A percentile compares a stretch with the other conserved stretches of the same genome.
These are phyloP conservation scores for Parsonsia alboflavescens DNA, from an alignment of 257 asterid species.

Conservation along the genomic window DNA sequence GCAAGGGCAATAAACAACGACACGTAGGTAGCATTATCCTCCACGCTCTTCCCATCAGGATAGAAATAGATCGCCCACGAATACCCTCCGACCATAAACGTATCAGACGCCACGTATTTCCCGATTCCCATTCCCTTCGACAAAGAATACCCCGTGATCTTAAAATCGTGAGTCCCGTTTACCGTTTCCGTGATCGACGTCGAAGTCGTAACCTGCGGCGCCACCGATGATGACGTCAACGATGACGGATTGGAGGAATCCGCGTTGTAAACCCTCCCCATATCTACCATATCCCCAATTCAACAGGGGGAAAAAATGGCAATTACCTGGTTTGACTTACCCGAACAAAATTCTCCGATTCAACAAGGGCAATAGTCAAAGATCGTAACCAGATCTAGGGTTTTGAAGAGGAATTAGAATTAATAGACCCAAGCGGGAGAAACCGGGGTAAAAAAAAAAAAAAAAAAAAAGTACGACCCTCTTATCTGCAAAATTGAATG, in stretches of 20 bases:
- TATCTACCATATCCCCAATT: conserved; percentile 33
- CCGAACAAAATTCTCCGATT: neutral
- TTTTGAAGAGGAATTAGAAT: conserved; percentile 8
- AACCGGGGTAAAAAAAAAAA: neutral
- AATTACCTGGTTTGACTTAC: neutral
- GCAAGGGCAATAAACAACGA: conserved; percentile 82
- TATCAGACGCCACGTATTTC: conserved; percentile 74
- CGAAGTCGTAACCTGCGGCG: conserved; percentile 59
- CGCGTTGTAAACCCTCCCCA: conserved; percentile 63
- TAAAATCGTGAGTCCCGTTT: conserved; percentile 79
- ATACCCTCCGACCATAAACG: conserved; percentile 85
- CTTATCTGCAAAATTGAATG: neutral
- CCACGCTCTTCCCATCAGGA: conserved; percentile 90
- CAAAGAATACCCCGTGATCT: conserved; percentile 74
- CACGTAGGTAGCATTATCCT: conserved; percentile 77
- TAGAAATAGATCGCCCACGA: conserved; percentile 91
- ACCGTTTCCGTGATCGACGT: conserved; percentile 75
- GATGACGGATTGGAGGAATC: conserved; percentile 46
- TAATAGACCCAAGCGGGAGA: neutral
- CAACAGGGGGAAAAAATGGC: neutral
- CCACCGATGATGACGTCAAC: conserved; percentile 33
- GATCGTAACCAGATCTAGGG: conserved; percentile 31
- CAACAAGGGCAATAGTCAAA: neutral
- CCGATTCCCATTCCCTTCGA: conserved; percentile 88
- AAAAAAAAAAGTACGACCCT: neutral